Base-by-base conservation (phyloP, 371 early-diverging fungal genomes). In the Rhizopus arrhizus region DNA sequence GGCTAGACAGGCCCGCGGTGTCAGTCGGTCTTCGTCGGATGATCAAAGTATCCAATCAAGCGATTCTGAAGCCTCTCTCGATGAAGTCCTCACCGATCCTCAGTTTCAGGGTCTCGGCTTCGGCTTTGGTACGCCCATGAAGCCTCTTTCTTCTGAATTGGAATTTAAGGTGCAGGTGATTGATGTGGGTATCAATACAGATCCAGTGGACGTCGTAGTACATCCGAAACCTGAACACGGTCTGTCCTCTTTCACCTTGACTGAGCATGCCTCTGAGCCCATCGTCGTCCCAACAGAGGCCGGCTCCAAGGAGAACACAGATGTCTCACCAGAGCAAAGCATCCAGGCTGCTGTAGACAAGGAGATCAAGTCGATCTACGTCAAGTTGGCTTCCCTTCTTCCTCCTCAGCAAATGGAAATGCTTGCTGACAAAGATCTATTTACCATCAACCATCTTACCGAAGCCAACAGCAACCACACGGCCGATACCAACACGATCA, bases 91-190 rank as follows among this genome's bases (percentile, higher is more conserved):
- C 5, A 41, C 40, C 13, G 48, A 53, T 29, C 28, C 15, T 29
- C 10, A 45, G 0, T 60, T 56, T 28, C 5, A 29, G 48, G 22
- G 22, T 2, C 29, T 48, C 8, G 48, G 48, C 7, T 5, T 28
- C 28, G 48, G 48, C 1, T 48, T 48, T 28, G 34, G 38, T 11
- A 59, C 56, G 9, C 43, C 58, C 0, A 64, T 68, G 64, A 59
- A 60, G 33, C 65, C 70, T n/a, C 40, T 69, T 2, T 69, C 66
- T n/a, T 69, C 65, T 38, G 70, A 69, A 53, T 48, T 69, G 22
- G 65, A 61, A 48, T 31, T 43, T n/a, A 65, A 59, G 36, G 53
- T 56, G 0, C 51, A 69, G 32, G 51, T 50, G 8, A 49, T 51
- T 34, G 70, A 69, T 40, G 51, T 55, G n/a, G 69, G 65, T 22